Conservation (phyloP, 371 early-diverging fungal species). For the Saksenaea vasiformis region DNA sequence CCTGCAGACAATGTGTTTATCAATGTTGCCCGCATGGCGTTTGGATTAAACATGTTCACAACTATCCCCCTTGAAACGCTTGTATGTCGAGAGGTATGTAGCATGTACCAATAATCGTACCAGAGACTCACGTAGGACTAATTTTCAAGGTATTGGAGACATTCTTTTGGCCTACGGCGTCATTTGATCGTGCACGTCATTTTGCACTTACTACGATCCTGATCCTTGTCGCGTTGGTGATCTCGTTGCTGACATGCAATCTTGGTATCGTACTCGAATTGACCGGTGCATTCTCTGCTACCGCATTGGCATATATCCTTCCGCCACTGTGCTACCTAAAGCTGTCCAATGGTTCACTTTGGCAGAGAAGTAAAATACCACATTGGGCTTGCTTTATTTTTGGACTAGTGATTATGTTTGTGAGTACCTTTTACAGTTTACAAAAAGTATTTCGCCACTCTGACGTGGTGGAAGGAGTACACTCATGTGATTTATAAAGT, state of each 20-base stretch:
- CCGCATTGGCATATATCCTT: slow-evolving; percentile 78
- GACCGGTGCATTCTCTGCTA: slow-evolving; percentile 79
- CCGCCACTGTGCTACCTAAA: slow-evolving; percentile 73
- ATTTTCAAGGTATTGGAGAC: slow-evolving; percentile 60
- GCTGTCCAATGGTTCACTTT: slow-evolving; percentile 56
- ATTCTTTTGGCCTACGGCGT: slow-evolving; percentile 53
- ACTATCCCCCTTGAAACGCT: slow-evolving; percentile 78
- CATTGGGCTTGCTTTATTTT: slow-evolving; percentile 66
- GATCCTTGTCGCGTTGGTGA: slow-evolving; percentile 51
- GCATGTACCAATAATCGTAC: background rate
- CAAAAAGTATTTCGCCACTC: slow-evolving; percentile 28
- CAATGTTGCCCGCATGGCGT: slow-evolving; percentile 78
- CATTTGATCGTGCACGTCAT: slow-evolving; percentile 58
- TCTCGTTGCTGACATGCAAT: slow-evolving; percentile 70
- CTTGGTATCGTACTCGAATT: slow-evolving; percentile 77
- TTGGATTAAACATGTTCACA: slow-evolving; percentile 84
- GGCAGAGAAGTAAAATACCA: slow-evolving; percentile 55
- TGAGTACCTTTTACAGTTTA: slow-evolving; percentile 62
- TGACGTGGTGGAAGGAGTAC: background rate
- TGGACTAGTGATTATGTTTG: slow-evolving; percentile 65
- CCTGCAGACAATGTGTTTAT: slow-evolving; percentile 69
- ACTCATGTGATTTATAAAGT: background rate
- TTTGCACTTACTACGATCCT: slow-evolving; percentile 63
- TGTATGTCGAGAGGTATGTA: slow-evolving; percentile 75
- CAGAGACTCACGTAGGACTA: background rate